Percentiles rank a stretch among this genome's conserved stretches.
Evolutionary conservation across 2,329 filamentous ascomycete species (phyloP).

Genomic region (Tolypocladium sp.): DNA sequence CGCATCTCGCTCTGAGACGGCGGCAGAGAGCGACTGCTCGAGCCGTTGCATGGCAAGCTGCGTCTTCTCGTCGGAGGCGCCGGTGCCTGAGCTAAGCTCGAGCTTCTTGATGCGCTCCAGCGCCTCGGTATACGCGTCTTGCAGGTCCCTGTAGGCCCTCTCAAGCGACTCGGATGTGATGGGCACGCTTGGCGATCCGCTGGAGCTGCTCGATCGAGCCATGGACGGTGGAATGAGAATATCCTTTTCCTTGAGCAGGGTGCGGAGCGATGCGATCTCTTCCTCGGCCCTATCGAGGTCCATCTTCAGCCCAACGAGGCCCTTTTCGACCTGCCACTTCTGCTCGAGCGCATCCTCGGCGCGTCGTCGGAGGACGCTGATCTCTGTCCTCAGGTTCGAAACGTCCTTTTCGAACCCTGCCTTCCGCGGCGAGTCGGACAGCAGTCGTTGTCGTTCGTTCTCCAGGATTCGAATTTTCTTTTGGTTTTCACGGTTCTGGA

Average conservation of each 20-base stretch:
- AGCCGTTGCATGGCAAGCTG: slow-evolving; percentile 54
- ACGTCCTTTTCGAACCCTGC: slow-evolving; percentile 82
- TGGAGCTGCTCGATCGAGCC: slow-evolving; percentile 31
- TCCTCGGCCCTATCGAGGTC: slow-evolving; percentile 92
- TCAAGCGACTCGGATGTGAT: slow-evolving; percentile 65
- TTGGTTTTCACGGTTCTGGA: slow-evolving; percentile 73
- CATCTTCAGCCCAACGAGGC: slow-evolving; percentile 82
- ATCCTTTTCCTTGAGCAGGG: slow-evolving; percentile 73
- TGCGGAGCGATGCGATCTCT: slow-evolving; percentile 77
- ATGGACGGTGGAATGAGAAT: slow-evolving; percentile 60
- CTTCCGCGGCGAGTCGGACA: slow-evolving; percentile 60
- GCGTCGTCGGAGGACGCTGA: slow-evolving; percentile 72
- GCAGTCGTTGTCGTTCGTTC: slow-evolving; percentile 64
- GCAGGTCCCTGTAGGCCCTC: slow-evolving; percentile 65
- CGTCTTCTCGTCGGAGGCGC: slow-evolving; percentile 45
- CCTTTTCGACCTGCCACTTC: slow-evolving; percentile 94
- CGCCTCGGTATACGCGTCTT: slow-evolving; percentile 59
- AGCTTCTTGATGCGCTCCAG: slow-evolving; percentile 57
- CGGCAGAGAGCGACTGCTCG: slow-evolving; percentile 58
- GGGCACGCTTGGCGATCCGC: slow-evolving; percentile 21
- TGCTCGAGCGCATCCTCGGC: slow-evolving; percentile 92
- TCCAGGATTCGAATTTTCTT: slow-evolving; percentile 74
- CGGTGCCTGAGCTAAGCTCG: slow-evolving; percentile 36
- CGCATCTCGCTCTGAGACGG: slow-evolving; percentile 64
- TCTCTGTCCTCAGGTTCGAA: slow-evolving; percentile 67